Conservation (phyloP, 352 stramenopile genomes). For the Globisporangium middletonii region DNA sequence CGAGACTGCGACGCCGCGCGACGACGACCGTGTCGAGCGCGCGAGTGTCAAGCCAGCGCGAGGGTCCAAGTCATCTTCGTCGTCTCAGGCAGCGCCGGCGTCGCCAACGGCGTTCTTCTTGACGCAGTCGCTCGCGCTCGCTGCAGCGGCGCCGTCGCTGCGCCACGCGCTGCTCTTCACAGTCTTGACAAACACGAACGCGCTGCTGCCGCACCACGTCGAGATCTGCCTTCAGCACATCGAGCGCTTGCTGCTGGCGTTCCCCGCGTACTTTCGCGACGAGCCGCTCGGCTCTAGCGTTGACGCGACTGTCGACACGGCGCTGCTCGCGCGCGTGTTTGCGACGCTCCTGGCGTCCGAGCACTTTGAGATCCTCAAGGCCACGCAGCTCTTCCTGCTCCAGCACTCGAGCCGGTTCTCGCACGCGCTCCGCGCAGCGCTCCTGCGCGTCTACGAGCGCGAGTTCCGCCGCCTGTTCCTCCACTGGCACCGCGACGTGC, state of each 20-base stretch:
- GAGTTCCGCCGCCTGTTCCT: conserved; percentile 66
- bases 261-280: conserved; percentile 56
- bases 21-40: conserved; percentile 25
- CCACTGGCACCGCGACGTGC: conserved; percentile 81
- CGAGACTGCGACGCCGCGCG: conserved; percentile 28
- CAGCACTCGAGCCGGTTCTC: conserved; percentile 54
- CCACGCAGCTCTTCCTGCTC: conserved; percentile 60
- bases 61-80: conserved; percentile 20
- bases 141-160: conserved; percentile 37
- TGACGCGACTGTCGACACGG: conserved; percentile 21
- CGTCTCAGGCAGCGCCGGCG: conserved; percentile 14
- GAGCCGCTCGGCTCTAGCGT: conserved; percentile 16
- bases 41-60: conserved; percentile 17
- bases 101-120: conserved; percentile 36
- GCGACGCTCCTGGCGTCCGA: conserved; percentile 56
- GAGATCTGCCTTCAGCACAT: conserved; percentile 61
- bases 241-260: conserved; percentile 44
- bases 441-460: conserved; percentile 39
- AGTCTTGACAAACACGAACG: conserved; percentile 60
- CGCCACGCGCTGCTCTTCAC: conserved; percentile 56
- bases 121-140: conserved; percentile 49
- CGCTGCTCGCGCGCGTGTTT: conserved; percentile 46
- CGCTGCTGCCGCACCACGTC: conserved; percentile 66
- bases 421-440: conserved; percentile 39
- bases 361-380: conserved; percentile 70